phyloP scores from a whole-genome alignment of 1,284 basidiomycete species.

The Rhodotorula sp. region DNA sequence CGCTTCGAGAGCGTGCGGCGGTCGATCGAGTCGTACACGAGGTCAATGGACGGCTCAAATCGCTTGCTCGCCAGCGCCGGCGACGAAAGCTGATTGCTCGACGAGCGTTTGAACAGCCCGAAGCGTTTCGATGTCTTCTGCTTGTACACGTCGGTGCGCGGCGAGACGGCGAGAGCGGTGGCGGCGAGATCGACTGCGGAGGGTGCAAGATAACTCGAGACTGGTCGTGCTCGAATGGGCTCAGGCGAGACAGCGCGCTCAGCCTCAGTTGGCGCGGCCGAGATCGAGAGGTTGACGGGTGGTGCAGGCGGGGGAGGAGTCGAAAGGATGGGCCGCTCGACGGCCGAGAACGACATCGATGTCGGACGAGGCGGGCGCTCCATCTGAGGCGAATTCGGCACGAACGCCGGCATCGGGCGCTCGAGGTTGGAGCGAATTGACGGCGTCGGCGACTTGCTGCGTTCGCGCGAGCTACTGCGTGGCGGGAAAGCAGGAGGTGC shows the following conservation, averaged over 20 bases:
- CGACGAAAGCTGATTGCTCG: constrained; percentile 5
- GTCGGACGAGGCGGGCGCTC: background rate
- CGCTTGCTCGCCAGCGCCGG: background rate
- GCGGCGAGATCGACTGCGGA: background rate
- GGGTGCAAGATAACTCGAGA: constrained; percentile 16
- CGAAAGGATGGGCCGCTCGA: constrained; percentile 9
- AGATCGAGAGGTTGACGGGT: background rate
- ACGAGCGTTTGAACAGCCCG: constrained; percentile 24
- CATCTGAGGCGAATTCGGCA: background rate
- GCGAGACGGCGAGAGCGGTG: constrained; percentile 26
- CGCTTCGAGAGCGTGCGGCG: constrained; percentile 44
- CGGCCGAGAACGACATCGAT: constrained; percentile 5
- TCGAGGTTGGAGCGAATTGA: background rate
- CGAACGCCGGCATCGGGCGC: background rate
- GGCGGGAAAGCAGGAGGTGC: background rate
- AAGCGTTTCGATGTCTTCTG: constrained; percentile 28
- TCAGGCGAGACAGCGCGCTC: background rate
- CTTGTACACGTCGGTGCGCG: constrained; percentile 16
- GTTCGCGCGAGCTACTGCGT: background rate
- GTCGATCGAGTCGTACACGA: constrained; percentile 29
- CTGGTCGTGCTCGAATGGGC: background rate
- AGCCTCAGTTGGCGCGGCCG: background rate
- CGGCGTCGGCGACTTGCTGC: background rate
- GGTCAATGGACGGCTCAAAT: constrained; percentile 27
- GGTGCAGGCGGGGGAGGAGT: background rate